phyloP scores from a whole-genome alignment of 257 asterid genomes.

The Solanum sejunctum region DNA sequence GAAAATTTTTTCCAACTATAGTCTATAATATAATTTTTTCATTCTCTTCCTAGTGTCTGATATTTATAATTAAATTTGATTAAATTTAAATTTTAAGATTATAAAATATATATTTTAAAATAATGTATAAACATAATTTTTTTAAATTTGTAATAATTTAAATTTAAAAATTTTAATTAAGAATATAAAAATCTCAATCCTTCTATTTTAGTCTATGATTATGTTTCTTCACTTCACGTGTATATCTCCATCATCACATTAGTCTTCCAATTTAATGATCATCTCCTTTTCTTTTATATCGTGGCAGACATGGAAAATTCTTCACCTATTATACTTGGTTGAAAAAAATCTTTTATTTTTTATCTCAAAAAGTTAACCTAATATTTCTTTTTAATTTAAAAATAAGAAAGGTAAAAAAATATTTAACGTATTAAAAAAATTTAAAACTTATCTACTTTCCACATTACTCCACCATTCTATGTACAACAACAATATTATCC shows the following conservation, averaged over 20 bases:
- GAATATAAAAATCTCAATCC: accelerated
- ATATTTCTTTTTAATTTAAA: background rate
- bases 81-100: background rate
- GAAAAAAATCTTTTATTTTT: background rate
- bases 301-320: background rate
- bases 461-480: background rate
- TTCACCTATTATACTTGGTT: background rate
- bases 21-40: background rate
- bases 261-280: background rate
- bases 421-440: background rate
- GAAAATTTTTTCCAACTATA: background rate
- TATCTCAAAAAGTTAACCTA: background rate
- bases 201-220: accelerated
- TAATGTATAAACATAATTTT: accelerated
- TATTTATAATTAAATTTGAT: background rate
- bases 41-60: accelerated
- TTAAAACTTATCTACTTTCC: background rate
- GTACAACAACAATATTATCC: too few species aligned
- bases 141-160: accelerated
- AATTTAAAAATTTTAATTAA: accelerated
- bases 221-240: background rate
- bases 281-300: background rate
- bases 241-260: background rate
- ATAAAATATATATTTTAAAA: background rate
- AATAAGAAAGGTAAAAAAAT: background rate